Base-by-base conservation (phyloP, 768 basidiomycete genomes). In the Pleurotus tuoliensis region DNA sequence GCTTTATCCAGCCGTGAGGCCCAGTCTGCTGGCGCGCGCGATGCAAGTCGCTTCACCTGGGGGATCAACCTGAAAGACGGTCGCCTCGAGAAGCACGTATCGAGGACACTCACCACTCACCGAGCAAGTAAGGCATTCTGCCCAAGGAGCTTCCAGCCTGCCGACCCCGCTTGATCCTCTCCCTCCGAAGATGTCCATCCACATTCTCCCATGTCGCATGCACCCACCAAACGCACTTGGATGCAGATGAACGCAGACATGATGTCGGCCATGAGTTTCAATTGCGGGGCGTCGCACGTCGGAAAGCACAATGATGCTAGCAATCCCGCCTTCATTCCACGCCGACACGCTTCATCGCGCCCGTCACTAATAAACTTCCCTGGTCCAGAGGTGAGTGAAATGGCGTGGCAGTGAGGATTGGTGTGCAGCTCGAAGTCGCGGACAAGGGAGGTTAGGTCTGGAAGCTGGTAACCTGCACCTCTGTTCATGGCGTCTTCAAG, bases 251-350 rank as follows among this genome's bases (percentile, higher is more conserved):
- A 54, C 50, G 80, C 59, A 40, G 75, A 73, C 55, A 81, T 62
- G 46, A 85, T 76, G 58, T 86, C 81, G 30, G 77, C 72, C 49
- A 81, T 67, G 37, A 83, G 69, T 30, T 73, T 69, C 20, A 88
- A 68, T 64, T 87, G 86, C 0, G 82, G 69, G 6, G 71, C 68
- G 62, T 86, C 86, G 60, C 79, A 81, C 2, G 69, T 76, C 6
- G 87, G 86, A 61, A 82, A 80, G 62, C 83, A 84, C 1, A 85
- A 73, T 1, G 82, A 73, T 1, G 82, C 82, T 25, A 86, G 73
- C 20, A 88, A 69, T 0, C 83, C 84, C 4, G 73, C 64, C 58
- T 77, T 79, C 47, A 69, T 64, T 27, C 62, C 64, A 11, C 60
- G 58, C 20, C 72, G 56, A 9, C 39, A 15, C 20, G 18, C 12